Base-by-base conservation (phyloP, 192 early-diverging fungal species). In the Radiomyces spectabilis region DNA sequence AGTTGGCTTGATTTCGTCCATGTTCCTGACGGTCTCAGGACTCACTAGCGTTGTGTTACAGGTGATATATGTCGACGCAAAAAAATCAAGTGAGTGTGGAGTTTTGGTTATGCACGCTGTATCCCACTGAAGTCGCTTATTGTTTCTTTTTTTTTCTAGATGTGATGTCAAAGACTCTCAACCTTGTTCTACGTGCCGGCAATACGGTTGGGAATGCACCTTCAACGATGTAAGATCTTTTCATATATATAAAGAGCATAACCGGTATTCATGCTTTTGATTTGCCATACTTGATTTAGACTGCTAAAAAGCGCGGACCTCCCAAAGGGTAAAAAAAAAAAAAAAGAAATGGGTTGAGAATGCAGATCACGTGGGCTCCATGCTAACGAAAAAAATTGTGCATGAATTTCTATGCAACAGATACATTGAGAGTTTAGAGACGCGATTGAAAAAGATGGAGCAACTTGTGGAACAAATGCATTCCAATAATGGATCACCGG, bases 51-150 rank as follows among this genome's bases (percentile, higher is more conserved):
- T 41, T 25, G 7, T 41, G 33, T 35, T 49, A 34, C 41, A 66
- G 64, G 64, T 31, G 64, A 66, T 60, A 51, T 48, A 12, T 66
- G 64, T 51, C 44, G 64, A 32, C 51, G 53, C 15, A 66, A 66
- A 39, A 66, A 66, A 22, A 66, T 66, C 25, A 59, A 55, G 64
- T 66, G 55, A 42, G 40, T 31, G 25, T 27, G 22, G 27, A 7
- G 15, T 29, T 37, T 56, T 34, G 27, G 16, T 4, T 35, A 33
- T 21, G 16, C 10, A n/a, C 13, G 19, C 32, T 35, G 32, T 2
- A n/a, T 7, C 16, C 2, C 27, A 29, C 37, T n/a, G n/a, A 24
- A n/a, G 40, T 22, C 25, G 13, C 41, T 24, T 29, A 21, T 37
- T 25, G 3, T 16, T 31, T 16, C 39, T 1, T 25, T 27, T 46